Evolutionary conservation across 345 rosid genomes (phyloP), one percentile per base, ranked within the genome.

Genomic region (Draba incana): DNA sequence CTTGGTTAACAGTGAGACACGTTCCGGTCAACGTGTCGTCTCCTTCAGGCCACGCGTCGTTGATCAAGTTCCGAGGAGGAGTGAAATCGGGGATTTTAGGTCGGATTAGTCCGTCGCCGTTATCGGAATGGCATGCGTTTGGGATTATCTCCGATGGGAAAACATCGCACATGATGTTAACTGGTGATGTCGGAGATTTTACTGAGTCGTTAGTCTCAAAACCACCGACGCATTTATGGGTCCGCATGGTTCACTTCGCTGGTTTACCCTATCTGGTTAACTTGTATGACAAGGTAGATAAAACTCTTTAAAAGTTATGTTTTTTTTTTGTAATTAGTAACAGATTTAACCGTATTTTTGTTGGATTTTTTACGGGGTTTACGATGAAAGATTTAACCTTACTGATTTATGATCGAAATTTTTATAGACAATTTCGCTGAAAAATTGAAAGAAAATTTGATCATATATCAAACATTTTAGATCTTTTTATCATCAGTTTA

Each of bases 71-170:
- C 62, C 62, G 73, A 3, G 94, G 94, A 3, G 96, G 98, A 12
- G 78, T 87, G 11, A 78, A 85, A 68, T 63, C 96, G 0, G 98
- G 98, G 3, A 78, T 92, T 11, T 50, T 92, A 24, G 96, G 98
- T 3, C 78, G 98, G 76, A 92, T 92, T n/a, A 92, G 96, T 71
- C 94, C 96, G 0, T 92, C 96, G 3, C 98, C 94, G 7, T 75
- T 92, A 4, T 92, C 92, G 0, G 98, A 92, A 68, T 92, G 98
- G 98, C 98, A 92, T 11, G 92, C 96, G 14, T 92, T 92, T 24
- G 98, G 98, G 6, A 89, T 85, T 1, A 89, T 92, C 49, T 89
- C 96, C 1, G 83, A 87, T 25, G 84, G 84, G n/a, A 83, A 89
- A 78, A 57, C 69, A 3, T 86, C 81, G 16, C 98, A 92, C 80